Evolutionary conservation across 768 basidiomycete species (phyloP).

Genomic region (Strobilomyces echinocephalus): DNA sequence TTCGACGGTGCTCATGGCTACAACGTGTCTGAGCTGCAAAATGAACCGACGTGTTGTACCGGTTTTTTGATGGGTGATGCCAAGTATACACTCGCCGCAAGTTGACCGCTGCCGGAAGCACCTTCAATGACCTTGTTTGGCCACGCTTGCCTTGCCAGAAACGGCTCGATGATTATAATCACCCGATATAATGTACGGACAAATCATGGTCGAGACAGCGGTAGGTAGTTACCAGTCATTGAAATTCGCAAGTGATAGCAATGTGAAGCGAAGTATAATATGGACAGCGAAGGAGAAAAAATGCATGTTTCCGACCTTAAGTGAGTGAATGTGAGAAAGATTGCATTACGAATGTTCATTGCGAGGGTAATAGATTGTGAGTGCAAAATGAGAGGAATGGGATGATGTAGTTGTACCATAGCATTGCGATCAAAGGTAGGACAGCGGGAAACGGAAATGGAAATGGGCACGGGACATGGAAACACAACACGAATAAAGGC

Average conservation of each 20-base stretch:
- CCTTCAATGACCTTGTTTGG: constrained; percentile 23
- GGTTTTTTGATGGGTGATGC: constrained; percentile 15
- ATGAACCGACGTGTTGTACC: constrained; percentile 6
- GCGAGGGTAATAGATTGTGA: constrained; percentile 29
- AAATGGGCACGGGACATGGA: neutral
- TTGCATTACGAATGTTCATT: constrained; percentile 37
- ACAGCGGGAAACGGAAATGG: constrained; percentile 10
- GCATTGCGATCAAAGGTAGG: constrained; percentile 31
- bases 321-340: constrained; percentile 17
- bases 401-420: constrained; percentile 34
- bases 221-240: neutral
- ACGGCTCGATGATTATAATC: constrained; percentile 18
- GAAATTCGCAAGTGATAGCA: constrained; percentile 14
- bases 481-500: constrained; percentile 1
- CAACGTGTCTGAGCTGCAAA: constrained; percentile 27
- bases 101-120: constrained; percentile 1
- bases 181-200: constrained; percentile 14
- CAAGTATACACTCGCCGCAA: no score
- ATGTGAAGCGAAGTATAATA: constrained; percentile 22
- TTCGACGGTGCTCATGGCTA: constrained; percentile 61
- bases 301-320: constrained; percentile 24
- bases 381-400: constrained; percentile 25
- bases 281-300: constrained; percentile 25
- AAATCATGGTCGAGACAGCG: neutral
- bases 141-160: constrained; percentile 16